Base-by-base conservation (phyloP, 352 stramenopile species). In the Globisporangium viniferum region DNA sequence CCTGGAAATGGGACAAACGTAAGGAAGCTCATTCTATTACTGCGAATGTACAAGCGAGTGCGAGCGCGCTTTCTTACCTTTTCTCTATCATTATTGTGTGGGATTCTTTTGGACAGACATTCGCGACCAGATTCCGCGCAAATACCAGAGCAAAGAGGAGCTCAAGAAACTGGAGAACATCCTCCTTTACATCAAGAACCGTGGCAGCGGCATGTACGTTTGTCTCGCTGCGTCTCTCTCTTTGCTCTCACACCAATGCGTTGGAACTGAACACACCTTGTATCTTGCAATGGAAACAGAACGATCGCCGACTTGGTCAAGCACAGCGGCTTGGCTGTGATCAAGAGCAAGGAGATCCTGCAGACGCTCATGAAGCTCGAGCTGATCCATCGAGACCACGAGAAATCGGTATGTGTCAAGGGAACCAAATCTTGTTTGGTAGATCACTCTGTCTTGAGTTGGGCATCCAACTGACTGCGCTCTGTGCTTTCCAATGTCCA, bases 131-230 rank as follows among this genome's bases (percentile, higher is more conserved):
- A 92, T 95, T 33, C 88, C 88, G 36, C 80, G 80, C 72, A 95
- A 95, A 71, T 95, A 95, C 76, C 86, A 94, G 68, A 89, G 74
- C 62, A 74, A 82, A 8, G 71, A 78, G 0, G 86, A 95, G 73
- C 78, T 95, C 56, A 86, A 88, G 73, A 95, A 95, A 69, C 80
- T 95, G 41, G 86, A 95, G 71, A 93, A 87, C 71, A 88, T 95
- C 39, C 76, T 95, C 49, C 78, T 94, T 15, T 93, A 94, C 73
- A 82, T 95, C 69, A 92, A 91, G 73, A 93, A 95, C 65, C 78
- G 86, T 9, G 76, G 82, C 44, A 88, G 73, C 51, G 86, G 86
- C 72, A 90, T 95, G 88, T 94, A 78, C 66, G 84, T 82, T 1
- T n/a, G 35, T 62, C 29, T 22, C 15, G 29, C 56, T 44, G 15